phyloP scores from a whole-genome alignment of 345 rosid genomes.

The Boechera divaricarpa region DNA sequence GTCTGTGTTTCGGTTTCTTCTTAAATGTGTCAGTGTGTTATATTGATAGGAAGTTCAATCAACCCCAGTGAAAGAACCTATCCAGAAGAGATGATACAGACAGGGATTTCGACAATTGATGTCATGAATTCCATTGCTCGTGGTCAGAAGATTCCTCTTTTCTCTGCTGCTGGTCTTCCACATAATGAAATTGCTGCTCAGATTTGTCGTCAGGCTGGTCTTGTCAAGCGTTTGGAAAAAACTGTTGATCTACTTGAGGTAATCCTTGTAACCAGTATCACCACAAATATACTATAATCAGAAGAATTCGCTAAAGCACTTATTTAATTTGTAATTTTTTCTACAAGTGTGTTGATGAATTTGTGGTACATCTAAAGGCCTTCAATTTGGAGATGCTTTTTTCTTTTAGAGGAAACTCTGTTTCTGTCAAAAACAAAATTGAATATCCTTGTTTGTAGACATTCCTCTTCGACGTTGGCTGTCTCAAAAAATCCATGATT shows the following conservation, averaged over 20 bases:
- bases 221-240: constrained; percentile 94
- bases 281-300: neutral
- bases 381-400: neutral
- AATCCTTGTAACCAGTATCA: constrained; percentile 1
- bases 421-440: neutral
- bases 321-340: neutral
- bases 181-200: constrained; percentile 99
- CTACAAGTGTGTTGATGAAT: neutral
- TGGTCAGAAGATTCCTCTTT: constrained; percentile 97
- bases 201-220: constrained; percentile 98
- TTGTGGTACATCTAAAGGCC: neutral
- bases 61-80: constrained; percentile 99
- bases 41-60: constrained; percentile 80
- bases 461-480: neutral
- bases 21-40: neutral
- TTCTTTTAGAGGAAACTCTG: neutral
- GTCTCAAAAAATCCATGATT: neutral
- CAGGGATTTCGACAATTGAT: constrained; percentile 97
- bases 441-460: neutral
- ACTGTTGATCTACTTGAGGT: constrained; percentile 80
- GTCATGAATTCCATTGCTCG: constrained; percentile 98
- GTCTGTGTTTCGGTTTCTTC: neutral
- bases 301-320: neutral
- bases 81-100: constrained; percentile 98
- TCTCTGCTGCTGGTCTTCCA: constrained; percentile 99